Percentiles rank a stretch among this genome's conserved stretches.
phyloP scores from a whole-genome alignment of 2,329 filamentous ascomycete species.

The Mycosphaerelloides madeirae region DNA sequence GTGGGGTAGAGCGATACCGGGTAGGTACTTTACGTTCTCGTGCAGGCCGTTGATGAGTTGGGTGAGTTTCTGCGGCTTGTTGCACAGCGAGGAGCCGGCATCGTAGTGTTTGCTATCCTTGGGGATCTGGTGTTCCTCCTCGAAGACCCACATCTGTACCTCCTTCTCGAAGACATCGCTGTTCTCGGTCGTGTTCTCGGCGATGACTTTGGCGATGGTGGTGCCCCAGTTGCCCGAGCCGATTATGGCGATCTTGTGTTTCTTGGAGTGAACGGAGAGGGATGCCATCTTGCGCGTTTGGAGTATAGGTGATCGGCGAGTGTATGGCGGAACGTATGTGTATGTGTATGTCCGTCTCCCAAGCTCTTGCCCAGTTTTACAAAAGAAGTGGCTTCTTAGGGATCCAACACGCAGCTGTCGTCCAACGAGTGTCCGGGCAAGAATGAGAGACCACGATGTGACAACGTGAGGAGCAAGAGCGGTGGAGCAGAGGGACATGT shows the following conservation, averaged over 20 bases:
- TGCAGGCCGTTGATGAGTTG: slow-evolving; percentile 83
- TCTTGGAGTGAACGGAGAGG: slow-evolving; percentile 55
- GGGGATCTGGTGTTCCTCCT: slow-evolving; percentile 77
- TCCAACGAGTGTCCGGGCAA: too few relatives aligned
- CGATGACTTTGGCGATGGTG: slow-evolving; percentile 93
- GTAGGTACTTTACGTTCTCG: slow-evolving; percentile 97
- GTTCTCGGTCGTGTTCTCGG: slow-evolving; percentile 80
- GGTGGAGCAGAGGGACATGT: too few relatives aligned
- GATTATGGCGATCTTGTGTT: slow-evolving; percentile 89
- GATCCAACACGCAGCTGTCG: too few relatives aligned
- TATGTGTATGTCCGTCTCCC: background rate
- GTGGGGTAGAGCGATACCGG: slow-evolving; percentile 72
- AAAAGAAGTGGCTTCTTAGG: too few relatives aligned
- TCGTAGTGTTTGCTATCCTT: slow-evolving; percentile 70
- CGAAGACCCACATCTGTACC: slow-evolving; percentile 98
- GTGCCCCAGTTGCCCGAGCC: slow-evolving; percentile 98
- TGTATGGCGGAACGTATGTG: background rate
- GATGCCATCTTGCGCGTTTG: slow-evolving; percentile 39
- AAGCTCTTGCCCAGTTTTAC: background rate
- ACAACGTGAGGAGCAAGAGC: too few relatives aligned
- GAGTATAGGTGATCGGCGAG: background rate
- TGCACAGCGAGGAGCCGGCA: slow-evolving; percentile 51
- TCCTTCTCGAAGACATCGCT: slow-evolving; percentile 76
- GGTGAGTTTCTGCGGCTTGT: slow-evolving; percentile 79
- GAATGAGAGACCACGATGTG: too few relatives aligned